Evolutionary conservation across 495 filamentous ascomycete species (phyloP).

Genomic region (Ramalina intermedia): DNA sequence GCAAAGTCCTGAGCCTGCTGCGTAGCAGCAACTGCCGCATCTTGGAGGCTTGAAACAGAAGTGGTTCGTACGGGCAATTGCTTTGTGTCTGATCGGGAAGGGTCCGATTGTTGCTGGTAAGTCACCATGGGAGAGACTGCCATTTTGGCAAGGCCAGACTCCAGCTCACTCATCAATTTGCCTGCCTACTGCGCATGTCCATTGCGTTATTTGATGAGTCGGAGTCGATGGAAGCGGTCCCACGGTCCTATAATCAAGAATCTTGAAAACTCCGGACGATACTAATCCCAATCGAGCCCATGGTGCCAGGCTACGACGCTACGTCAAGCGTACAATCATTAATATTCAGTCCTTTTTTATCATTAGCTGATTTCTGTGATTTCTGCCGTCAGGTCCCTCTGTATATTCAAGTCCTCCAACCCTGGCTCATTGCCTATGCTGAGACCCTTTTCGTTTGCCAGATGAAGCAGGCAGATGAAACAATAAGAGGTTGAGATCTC

Average conservation of each 20-base stretch:
- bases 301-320: too few species aligned
- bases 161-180: background rate
- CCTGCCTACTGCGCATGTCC: too few species aligned
- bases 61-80: conserved; percentile 23
- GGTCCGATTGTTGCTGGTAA: conserved; percentile 16
- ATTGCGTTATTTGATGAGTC: background rate
- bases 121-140: conserved; percentile 30
- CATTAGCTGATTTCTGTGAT: conserved; percentile 6
- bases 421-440: conserved; percentile 14
- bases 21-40: background rate
- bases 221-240: background rate
- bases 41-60: conserved; percentile 3
- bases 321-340: background rate
- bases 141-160: conserved; percentile 17
- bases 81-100: conserved; percentile 22
- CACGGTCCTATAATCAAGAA: too few species aligned
- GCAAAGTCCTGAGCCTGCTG: conserved; percentile 45
- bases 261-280: background rate
- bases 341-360: background rate
- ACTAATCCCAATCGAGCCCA: background rate
- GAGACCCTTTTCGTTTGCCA: conserved; percentile 95
- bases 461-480: conserved; percentile 89
- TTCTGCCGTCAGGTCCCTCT: conserved; percentile 11
- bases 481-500: conserved; percentile 96
- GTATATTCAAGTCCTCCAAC: conserved; percentile 15